These are phyloP conservation scores for Brachypodium distachyon DNA, from an alignment of 202 grass and related monocot species.

Conservation along the genomic window DNA sequence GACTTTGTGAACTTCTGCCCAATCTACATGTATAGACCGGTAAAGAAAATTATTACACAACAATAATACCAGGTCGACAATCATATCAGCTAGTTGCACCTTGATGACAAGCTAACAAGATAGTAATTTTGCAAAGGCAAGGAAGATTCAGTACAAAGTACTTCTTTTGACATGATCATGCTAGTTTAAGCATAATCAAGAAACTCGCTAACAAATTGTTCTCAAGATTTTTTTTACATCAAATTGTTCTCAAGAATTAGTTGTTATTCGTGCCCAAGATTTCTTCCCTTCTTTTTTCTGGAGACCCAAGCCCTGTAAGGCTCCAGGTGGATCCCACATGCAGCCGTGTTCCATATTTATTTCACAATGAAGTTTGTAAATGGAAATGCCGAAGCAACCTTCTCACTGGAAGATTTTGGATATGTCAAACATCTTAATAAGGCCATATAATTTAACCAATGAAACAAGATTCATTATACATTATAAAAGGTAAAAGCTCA, in stretches of 20 bases:
- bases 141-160: neutral
- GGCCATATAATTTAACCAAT: neutral
- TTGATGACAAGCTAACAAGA: conserved; percentile 10
- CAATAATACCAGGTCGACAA: neutral
- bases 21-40: conserved; percentile 41
- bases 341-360: neutral
- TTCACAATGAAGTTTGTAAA: neutral
- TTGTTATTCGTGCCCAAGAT: neutral
- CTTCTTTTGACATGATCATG: neutral
- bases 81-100: neutral
- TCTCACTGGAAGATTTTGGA: neutral
- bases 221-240: neutral
- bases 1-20: conserved; percentile 80
- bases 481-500: neutral
- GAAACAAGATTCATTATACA: neutral
- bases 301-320: neutral
- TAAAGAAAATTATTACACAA: conserved; percentile 3
- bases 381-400: neutral
- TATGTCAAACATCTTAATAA: neutral
- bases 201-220: neutral
- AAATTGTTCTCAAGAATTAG: too few species aligned
- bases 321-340: neutral
- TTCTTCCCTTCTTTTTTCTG: neutral
- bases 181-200: neutral
- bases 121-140: neutral